phyloP scores from a whole-genome alignment of 495 filamentous ascomycete genomes.

The Parmelia sp. region DNA sequence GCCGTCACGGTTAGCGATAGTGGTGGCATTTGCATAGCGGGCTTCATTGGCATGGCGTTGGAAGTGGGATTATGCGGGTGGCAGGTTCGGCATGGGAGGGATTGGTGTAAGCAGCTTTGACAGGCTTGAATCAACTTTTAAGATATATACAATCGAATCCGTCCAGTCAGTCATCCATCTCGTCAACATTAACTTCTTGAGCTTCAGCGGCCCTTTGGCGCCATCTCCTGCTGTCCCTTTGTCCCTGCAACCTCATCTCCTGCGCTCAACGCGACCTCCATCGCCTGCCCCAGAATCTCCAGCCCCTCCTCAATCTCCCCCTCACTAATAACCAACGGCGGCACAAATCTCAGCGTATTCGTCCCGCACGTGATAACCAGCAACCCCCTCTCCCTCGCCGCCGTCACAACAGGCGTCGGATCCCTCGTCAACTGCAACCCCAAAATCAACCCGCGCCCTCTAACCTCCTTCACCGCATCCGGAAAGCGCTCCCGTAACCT shows the following conservation, averaged over 20 bases:
- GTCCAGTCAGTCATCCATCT: neutral
- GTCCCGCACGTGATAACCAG: constrained; percentile 86
- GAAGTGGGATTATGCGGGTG: constrained; percentile 76
- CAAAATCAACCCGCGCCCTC: constrained; percentile 77
- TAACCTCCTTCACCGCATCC: constrained; percentile 63
- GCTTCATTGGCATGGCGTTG: constrained; percentile 77
- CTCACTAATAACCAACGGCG: constrained; percentile 68
- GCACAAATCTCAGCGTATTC: constrained; percentile 83
- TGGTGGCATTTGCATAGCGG: constrained; percentile 82
- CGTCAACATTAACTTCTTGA: neutral
- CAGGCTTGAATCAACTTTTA: neutral
- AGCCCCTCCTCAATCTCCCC: constrained; percentile 71
- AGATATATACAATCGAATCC: neutral
- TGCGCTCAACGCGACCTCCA: constrained; percentile 45
- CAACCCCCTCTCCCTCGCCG: constrained; percentile 80
- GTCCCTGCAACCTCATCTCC: constrained; percentile 22
- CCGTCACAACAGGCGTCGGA: constrained; percentile 65
- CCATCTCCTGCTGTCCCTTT: constrained; percentile 32
- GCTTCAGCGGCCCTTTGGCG: constrained; percentile 22
- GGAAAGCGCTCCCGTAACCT: constrained; percentile 61
- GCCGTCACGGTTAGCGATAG: constrained; percentile 91
- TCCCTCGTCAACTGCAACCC: constrained; percentile 73
- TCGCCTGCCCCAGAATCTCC: constrained; percentile 67
- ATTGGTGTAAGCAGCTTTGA: constrained; percentile 58
- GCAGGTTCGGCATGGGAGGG: constrained; percentile 69